phyloP scores from a whole-genome alignment of 495 filamentous ascomycete genomes.

The Tuber indicum region DNA sequence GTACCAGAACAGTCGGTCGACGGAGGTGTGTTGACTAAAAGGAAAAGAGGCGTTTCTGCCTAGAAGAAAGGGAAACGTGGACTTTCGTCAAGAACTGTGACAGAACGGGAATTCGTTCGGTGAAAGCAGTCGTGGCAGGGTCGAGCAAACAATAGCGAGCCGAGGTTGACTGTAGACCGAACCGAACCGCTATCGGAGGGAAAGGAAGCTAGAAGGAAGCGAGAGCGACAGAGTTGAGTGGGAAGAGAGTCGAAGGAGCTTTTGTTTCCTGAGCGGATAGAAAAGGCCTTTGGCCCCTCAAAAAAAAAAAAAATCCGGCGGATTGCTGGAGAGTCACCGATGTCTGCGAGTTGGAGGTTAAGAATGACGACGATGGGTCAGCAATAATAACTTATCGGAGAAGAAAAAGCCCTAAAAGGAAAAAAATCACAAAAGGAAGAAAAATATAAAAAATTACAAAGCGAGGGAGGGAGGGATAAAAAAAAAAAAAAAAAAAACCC shows the following conservation, averaged over 20 bases:
- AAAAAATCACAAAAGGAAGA: conserved; percentile 31
- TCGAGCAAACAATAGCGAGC: conserved; percentile 34
- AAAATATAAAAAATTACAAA: not conserved
- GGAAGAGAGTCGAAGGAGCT: conserved; percentile 2
- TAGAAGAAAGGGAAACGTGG: conserved; percentile 28
- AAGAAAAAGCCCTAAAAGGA: conserved; percentile 22
- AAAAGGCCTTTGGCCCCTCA: conserved; percentile 9
- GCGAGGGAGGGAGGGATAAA: not conserved
- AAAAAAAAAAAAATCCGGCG: conserved; percentile 8
- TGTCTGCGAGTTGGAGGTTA: conserved; percentile 25
- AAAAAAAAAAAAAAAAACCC: not conserved
- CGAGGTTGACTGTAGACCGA: conserved; percentile 22
- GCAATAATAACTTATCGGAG: conserved; percentile 23
- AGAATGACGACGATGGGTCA: conserved; percentile 39
- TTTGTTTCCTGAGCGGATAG: conserved; percentile 21
- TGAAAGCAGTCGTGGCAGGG: conserved; percentile 25
- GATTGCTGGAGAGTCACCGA: conserved; percentile 20
- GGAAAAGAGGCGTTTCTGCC: conserved; percentile 22
- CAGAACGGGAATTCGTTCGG: conserved; percentile 30
- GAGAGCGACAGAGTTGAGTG: not conserved
- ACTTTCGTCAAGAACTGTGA: conserved; percentile 28
- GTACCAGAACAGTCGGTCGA: not conserved
- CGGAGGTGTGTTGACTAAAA: not conserved
- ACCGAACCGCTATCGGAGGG: conserved; percentile 19
- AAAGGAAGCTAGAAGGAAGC: not conserved